Conservation (phyloP, 2,329 filamentous ascomycete genomes). For the Trichoderma citrinoviride region DNA sequence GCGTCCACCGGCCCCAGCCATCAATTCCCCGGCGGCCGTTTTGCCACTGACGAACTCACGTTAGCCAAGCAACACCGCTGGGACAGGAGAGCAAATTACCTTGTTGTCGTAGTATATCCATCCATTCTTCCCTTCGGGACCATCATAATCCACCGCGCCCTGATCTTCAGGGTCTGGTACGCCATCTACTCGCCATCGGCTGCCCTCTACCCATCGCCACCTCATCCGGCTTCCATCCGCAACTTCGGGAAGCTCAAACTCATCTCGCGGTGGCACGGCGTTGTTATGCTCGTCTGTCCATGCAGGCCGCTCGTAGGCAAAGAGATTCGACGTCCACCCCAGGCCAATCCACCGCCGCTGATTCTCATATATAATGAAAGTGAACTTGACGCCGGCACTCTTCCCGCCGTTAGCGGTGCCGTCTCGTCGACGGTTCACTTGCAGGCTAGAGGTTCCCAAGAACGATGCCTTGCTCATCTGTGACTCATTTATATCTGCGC, state of each 20-base stretch:
- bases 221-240: conserved; percentile 57
- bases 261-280: conserved; percentile 69
- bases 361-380: conserved; percentile 95
- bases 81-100: conserved; percentile 46
- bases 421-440: conserved; percentile 31
- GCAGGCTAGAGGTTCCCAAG: conserved; percentile 28
- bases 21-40: conserved; percentile 80
- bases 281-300: conserved; percentile 98
- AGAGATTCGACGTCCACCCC: conserved; percentile 89
- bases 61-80: background rate
- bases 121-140: conserved; percentile 64
- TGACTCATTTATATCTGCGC: conserved; percentile 36
- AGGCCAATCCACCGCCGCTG: conserved; percentile 92
- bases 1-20: conserved; percentile 91
- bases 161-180: conserved; percentile 55
- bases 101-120: conserved; percentile 99
- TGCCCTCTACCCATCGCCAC: conserved; percentile 78
- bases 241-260: conserved; percentile 60
- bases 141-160: conserved; percentile 49
- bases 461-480: conserved; percentile 44
- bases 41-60: conserved; percentile 64
- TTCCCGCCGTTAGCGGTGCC: conserved; percentile 40
- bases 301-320: conserved; percentile 82
- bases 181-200: conserved; percentile 84
- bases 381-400: conserved; percentile 85